Base-by-base conservation (phyloP, 371 early-diverging fungal genomes). In the Apophysomyces elegans region DNA sequence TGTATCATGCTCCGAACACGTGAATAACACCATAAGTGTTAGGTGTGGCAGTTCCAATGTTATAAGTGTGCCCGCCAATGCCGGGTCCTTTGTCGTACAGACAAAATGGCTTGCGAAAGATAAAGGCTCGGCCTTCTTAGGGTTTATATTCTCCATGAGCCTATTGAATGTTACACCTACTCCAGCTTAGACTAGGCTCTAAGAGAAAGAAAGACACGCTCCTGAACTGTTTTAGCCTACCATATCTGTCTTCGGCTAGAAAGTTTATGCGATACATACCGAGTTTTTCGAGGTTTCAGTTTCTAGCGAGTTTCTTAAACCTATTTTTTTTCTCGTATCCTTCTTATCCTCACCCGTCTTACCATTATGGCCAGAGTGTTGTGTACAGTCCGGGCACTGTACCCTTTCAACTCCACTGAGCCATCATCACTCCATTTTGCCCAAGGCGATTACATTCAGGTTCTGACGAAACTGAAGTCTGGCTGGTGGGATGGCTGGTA, bases 401-500 rank as follows among this genome's bases (percentile, higher is more conserved):
- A 66, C 43, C 45, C 61, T 14, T 66, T 61, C 44, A 56, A 66
- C 35, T 56, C 93, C 59, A 80, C 88, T 44, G 95, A 87, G 58
- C 80, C 83, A 65, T 85, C 91, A 58, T 80, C 80, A 18, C 58
- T 83, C n/a, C 65, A 59, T 26, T 94, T 96, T 63, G 73, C 84
- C 26, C 83, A 90, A 71, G 94, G 93, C 60, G 96, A 96, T 68
- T 77, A 85, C 59, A 91, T 96, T 71, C 87, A 93, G 71, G 96
- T 96, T 1, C 80, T 93, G 26, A 80, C 87, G 7, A 90, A 91
- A 65, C 87, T 94, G 62, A 86, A 90, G 63, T 88, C 93, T 16
- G 96, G 96, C 1, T 96, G 96, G 97, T 96, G 97, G 97, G 92
- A 95, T 71, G 94, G 93, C 39, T 75, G 77, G 80, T 78, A 77